Evolutionary conservation across 2,329 filamentous ascomycete genomes (phyloP).

Genomic region (Paracorniculantispora psalliotae): DNA sequence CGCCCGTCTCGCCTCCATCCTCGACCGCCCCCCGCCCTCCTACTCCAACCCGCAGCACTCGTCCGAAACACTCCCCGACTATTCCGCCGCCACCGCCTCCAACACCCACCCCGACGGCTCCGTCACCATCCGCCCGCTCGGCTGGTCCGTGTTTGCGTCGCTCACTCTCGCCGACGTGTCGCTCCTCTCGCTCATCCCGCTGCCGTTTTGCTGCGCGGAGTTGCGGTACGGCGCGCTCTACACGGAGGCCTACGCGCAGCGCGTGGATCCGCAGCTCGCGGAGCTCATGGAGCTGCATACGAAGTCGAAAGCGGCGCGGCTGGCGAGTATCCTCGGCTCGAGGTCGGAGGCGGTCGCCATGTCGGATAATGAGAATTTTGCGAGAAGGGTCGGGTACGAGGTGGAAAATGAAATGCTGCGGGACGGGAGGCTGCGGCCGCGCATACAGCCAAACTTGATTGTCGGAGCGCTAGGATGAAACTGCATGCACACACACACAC

Average conservation of each 20-base stretch:
- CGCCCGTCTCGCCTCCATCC: slow-evolving; percentile 10
- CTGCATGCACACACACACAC: no score
- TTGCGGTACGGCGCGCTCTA: slow-evolving; percentile 16
- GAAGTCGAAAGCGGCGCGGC: slow-evolving; percentile 4
- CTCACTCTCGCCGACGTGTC: slow-evolving; percentile 16
- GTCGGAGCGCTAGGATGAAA: neutral
- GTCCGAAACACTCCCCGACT: slow-evolving; percentile 15
- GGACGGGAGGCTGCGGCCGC: neutral
- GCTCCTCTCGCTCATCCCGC: slow-evolving; percentile 15
- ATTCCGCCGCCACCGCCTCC: slow-evolving; percentile 20
- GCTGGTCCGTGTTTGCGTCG: slow-evolving; percentile 17
- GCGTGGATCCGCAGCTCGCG: slow-evolving; percentile 8
- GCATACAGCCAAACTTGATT: neutral
- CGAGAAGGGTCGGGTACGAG: slow-evolving; percentile 3
- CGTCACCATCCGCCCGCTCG: slow-evolving; percentile 14
- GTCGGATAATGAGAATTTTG: slow-evolving; percentile 4
- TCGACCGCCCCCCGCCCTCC: slow-evolving; percentile 11
- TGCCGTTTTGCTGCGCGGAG: slow-evolving; percentile 16
- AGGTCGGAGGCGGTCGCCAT: neutral
- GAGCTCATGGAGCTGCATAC: slow-evolving; percentile 5
- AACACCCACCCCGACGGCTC: slow-evolving; percentile 25
- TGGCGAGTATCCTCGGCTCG: slow-evolving; percentile 13
- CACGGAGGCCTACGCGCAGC: slow-evolving; percentile 12
- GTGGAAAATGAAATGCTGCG: neutral
- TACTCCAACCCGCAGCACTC: slow-evolving; percentile 13